Percentiles rank a stretch among this genome's conserved stretches.
These are phyloP conservation scores for Lactifluus piperatus DNA, from an alignment of 768 basidiomycete genomes.

Conservation along the genomic window DNA sequence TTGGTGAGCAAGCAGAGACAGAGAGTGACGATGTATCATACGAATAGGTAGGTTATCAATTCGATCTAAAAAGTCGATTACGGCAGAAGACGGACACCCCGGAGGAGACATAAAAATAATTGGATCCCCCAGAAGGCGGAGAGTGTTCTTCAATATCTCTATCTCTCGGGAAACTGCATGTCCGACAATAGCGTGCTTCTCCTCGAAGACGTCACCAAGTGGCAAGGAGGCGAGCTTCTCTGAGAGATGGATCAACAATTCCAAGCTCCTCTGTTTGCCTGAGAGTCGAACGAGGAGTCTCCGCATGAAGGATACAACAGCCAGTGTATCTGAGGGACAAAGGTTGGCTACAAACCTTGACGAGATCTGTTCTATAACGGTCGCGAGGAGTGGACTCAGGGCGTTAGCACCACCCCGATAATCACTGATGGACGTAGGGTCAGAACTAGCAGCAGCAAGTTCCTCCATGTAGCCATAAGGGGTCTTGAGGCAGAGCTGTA, in stretches of 20 bases:
- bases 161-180: conserved; percentile 40
- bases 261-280: conserved; percentile 41
- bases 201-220: conserved; percentile 25
- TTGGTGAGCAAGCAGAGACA: neutral
- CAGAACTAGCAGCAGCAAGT: conserved; percentile 31
- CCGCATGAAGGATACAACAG: conserved; percentile 56
- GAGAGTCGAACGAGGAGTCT: conserved; percentile 50
- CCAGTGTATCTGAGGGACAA: conserved; percentile 51
- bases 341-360: conserved; percentile 54
- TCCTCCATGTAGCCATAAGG: conserved; percentile 85
- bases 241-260: conserved; percentile 29
- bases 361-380: conserved; percentile 66
- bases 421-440: conserved; percentile 1
- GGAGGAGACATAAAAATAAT: neutral
- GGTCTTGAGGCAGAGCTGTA: conserved; percentile 70
- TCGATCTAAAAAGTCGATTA: conserved; percentile 37
- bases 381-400: conserved; percentile 73
- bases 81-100: conserved; percentile 22
- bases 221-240: conserved; percentile 33
- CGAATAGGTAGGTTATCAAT: conserved; percentile 38
- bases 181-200: conserved; percentile 22
- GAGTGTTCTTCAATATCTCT: conserved; percentile 30
- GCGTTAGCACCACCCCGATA: conserved; percentile 25
- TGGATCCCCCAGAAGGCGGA: conserved; percentile 28
- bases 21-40: conserved; percentile 28